A percentile compares a stretch with the other conserved stretches of the same genome.
Conservation (phyloP, 257 asterid species). For the Solanum dulcamara region DNA sequence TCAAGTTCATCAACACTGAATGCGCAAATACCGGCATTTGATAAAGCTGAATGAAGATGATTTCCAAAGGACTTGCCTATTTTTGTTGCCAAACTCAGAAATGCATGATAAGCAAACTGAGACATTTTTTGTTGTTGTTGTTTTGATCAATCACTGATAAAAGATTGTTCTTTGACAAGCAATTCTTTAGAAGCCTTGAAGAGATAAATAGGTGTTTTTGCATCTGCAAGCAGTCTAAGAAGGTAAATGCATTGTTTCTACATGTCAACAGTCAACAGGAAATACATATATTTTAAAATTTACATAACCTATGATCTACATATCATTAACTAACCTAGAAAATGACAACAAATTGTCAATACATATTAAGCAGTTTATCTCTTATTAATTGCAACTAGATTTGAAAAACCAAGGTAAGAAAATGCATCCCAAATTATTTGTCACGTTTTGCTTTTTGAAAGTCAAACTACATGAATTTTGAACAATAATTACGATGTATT, state of each 20-base stretch:
- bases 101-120: not conserved
- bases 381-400: not conserved
- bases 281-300: not conserved
- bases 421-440: not conserved
- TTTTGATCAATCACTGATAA: not conserved
- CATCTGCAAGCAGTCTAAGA: not conserved
- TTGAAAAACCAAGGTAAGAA: not conserved
- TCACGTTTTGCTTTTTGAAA: not conserved
- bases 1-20: conserved; percentile 1
- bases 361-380: not conserved
- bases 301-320: not conserved
- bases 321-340: not conserved
- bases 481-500: not conserved
- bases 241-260: not conserved
- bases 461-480: not conserved
- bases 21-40: not conserved
- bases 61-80: not conserved
- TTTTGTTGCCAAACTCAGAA: not conserved
- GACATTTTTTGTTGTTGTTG: not conserved
- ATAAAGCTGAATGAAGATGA: conserved; percentile 1
- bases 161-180: not conserved
- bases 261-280: not conserved
- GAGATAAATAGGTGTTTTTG: not conserved
- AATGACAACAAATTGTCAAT: not conserved
- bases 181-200: not conserved